Evolutionary conservation across 306 rosid species (phyloP), one percentile per base, ranked within the genome.

Genomic region (Cucumis melo): DNA sequence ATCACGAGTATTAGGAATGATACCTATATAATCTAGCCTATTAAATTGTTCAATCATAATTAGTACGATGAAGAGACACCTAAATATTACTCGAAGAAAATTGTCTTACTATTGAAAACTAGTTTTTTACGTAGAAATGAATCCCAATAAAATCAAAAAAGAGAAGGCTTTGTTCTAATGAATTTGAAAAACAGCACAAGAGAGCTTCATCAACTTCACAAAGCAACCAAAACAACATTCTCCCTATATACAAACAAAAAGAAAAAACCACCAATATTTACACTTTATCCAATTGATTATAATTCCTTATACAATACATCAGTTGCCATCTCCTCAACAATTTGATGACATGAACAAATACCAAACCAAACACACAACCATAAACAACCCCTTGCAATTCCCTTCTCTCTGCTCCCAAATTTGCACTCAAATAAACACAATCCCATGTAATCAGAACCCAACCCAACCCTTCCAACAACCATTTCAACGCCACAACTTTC

Each of bases 401-500:
- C 20, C 70, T 42, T 34, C 81, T 89, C 72, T 89, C 93, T 48
- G 86, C 86, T 54, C 91, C 94, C 10, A 85, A 73, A 36, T 87
- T 82, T 36, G 20, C 78, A 1, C 78, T 58, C 16, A 94, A 87
- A 78, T 90, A 87, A 79, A 82, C 86, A 79, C 90, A 85, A 78
- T 91, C 97, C 57, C 64, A 60, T 8, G 77, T 70, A 57, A 91
- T 85, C 27, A 88, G 82, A 29, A 87, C 62, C 96, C 93, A 91
- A 59, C 89, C 66, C 41, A 82, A 76, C 65, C 79, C 71, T 81
- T 89, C 95, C 62, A 87, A 82, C 74, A 85, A 66, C 32, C 68
- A 41, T 74, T 75, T 87, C 5, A 89, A n/a, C 0, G 48, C 21
- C 68, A 66, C 11, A 42, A 80, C 42, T 44, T 72, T 90, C 32